Conservation (phyloP, 331 rosid species). For the Stylosanthes scabra region DNA sequence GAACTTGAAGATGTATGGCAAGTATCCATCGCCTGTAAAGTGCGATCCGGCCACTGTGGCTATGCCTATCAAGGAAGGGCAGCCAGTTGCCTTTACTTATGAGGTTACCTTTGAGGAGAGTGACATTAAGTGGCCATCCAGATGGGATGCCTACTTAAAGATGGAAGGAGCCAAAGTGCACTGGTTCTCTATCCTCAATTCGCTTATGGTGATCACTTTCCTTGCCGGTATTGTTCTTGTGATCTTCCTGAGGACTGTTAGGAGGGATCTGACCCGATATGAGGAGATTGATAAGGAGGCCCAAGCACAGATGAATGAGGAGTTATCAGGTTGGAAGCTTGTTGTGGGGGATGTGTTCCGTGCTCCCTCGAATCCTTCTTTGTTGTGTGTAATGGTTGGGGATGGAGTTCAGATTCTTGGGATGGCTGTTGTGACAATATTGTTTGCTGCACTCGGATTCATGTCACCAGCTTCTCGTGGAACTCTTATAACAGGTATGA, state of each 20-base stretch:
- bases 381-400: constrained; percentile 90
- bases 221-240: constrained; percentile 99
- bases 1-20: constrained; percentile 58
- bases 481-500: constrained; percentile 91
- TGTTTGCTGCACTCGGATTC: constrained; percentile 96
- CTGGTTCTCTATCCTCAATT: constrained; percentile 96
- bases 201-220: constrained; percentile 95
- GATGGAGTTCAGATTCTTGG: constrained; percentile 98
- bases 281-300: constrained; percentile 99
- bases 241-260: constrained; percentile 91
- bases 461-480: constrained; percentile 99
- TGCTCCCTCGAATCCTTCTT: constrained; percentile 69
- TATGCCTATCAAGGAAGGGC: constrained; percentile 82
- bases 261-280: constrained; percentile 91
- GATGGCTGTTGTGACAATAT: constrained; percentile 93
- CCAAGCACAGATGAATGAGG: constrained; percentile 97
- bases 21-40: constrained; percentile 55
- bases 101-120: constrained; percentile 90
- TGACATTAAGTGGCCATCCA: constrained; percentile 95
- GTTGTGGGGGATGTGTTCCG: constrained; percentile 99
- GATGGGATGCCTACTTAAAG: constrained; percentile 99
- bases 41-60: constrained; percentile 85
- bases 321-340: constrained; percentile 99
- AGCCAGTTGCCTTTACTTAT: constrained; percentile 75
- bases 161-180: constrained; percentile 98